Conservation (phyloP, 495 filamentous ascomycete species). For the Daldinia decipiens region DNA sequence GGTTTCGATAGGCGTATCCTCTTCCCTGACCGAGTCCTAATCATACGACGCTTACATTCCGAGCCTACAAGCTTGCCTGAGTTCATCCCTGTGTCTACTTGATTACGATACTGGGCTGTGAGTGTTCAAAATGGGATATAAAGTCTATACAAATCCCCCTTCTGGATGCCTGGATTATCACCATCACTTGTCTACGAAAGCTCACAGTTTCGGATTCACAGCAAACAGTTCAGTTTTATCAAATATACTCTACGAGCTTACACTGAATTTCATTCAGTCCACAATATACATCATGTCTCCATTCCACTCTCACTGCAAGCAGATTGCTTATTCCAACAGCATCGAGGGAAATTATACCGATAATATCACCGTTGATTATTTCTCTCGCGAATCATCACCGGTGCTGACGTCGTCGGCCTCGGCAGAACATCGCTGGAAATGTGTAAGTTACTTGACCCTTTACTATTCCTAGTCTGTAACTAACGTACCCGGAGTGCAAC, state of each 20-base stretch:
- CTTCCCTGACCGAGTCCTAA: constrained; percentile 27
- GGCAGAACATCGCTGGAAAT: constrained; percentile 25
- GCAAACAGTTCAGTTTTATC: background rate
- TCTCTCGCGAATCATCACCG: background rate
- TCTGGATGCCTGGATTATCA: background rate
- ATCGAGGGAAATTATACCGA: background rate
- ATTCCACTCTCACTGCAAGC: background rate
- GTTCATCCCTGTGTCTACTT: background rate
- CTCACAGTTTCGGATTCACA: background rate
- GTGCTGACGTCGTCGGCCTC: background rate
- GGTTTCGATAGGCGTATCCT: constrained; percentile 22
- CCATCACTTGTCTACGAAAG: background rate
- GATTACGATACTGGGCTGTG: constrained; percentile 19
- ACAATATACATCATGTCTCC: constrained; percentile 2
- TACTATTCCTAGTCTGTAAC: background rate
- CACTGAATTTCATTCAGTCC: background rate
- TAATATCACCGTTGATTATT: background rate
- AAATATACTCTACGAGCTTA: background rate
- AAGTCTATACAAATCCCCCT: background rate
- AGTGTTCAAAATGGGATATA: background rate
- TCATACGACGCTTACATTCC: constrained; percentile 40
- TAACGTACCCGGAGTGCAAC: constrained; percentile 29
- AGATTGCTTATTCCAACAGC: background rate
- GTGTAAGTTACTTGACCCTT: constrained; percentile 15
- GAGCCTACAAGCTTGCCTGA: constrained; percentile 19